Evolutionary conservation across 2,329 filamentous ascomycete species (phyloP), one percentile per base, ranked within the genome.

Genomic region (Cladosporium sphaerospermum): DNA sequence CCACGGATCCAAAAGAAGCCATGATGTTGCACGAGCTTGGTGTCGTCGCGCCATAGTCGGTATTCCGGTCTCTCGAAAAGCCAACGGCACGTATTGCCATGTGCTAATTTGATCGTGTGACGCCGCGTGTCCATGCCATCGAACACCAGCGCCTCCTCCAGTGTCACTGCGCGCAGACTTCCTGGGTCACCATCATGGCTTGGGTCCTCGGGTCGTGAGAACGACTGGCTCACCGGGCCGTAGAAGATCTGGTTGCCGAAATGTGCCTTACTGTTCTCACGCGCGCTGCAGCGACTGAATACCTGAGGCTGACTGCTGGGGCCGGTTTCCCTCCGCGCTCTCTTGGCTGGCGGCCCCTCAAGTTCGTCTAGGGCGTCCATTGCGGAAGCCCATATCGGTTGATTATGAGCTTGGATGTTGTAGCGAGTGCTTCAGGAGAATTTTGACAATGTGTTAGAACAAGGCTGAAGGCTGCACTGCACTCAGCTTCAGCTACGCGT

Each of bases 1-100:
- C 70, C 70, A 32, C 60, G 68, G 9, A 73, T 67, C 70, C 70
- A 73, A 2, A 74, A 16, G 45, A 72, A 63, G 7, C 67, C 45
- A 14, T 41, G 45, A 9, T 48, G 36, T 16, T 6, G 2, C 2
- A 9, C 11, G 9, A 1, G 36, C 9, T 10, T 16, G 2, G 16
- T 13, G 11, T n/a, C 5, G 9, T 32, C 4, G 3, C 19, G 34
- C 45, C 45, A 48, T 10, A 19, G 14, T 2, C 9, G 3, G 9
- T 41, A 48, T 14, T 48, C 36, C 11, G 34, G 23, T 7, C 9
- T n/a, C 11, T 48, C 36, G 4, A 18, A 16, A 9, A 48, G n/a
- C 45, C 45, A 48, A 5, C 14, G 9, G 45, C 45, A 48, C 2
- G 45, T 48, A 2, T 41, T 8, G 14, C 13, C 6, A 10, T 48